Evolutionary conservation across 108 stramenopile species (phyloP), one percentile per base, ranked within the genome.

Genomic region (Fragilaria radians): DNA sequence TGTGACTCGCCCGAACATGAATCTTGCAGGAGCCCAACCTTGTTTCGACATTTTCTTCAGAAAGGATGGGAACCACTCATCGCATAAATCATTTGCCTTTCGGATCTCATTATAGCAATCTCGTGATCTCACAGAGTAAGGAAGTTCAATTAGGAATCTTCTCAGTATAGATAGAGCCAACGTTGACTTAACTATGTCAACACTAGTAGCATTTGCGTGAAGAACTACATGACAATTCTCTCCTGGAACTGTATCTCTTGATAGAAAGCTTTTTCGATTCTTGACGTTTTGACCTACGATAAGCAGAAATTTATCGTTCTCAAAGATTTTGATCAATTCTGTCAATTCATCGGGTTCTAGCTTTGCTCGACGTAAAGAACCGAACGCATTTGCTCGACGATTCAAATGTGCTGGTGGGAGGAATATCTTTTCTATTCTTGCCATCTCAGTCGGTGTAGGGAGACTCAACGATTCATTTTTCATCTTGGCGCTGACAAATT

Each of bases 151-250:
- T 48, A 89, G 52, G 46, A 79, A 75, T 54, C 73, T 48, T 36
- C 88, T 63, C 47, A 89, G 34, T 18, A 76, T 65, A 17, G 72
- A 65, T 28, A 89, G 68, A 25, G 88, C 88, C 42, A 89, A 64
- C 2, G 82, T 79, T 62, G 78, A 76, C 64, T 86, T 86, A 19
- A 84, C 68, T 59, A 89, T 84, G 70, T 89, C 88, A 5, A 76
- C 48, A 57, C 86, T 89, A 23, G 76, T 81, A 1, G 88, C 88
- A 52, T 79, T 71, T 59, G 76, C 70, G 61, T 89, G 85, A n/a
- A 89, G 72, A 17, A 89, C 88, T 48, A 89, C 80, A 50, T 89
- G 85, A 71, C 85, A 89, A 54, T 85, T 62, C 47, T 77, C 80
- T 48, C 79, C 72, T 18, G 76, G 67, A 63, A 71, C 66, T 36